Evolutionary conservation across 352 stramenopile species (phyloP), one percentile per base, ranked within the genome.

Genomic region (Paralagenidium karlingii): DNA sequence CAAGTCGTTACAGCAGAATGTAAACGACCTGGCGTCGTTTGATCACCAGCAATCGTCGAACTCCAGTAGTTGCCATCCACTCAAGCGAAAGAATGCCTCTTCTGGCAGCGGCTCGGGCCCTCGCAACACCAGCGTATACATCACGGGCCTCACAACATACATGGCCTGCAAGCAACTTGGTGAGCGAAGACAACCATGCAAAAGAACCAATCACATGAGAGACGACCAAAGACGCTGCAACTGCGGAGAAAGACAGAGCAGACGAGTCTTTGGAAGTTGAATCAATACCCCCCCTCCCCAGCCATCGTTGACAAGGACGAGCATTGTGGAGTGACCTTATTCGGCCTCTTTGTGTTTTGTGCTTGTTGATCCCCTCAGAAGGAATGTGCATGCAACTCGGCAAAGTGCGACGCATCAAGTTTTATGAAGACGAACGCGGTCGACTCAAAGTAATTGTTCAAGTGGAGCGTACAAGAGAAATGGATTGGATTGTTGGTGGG

Each of bases 401-500:
- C 41, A 87, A 85, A 52, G 78, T 91, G 44, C 68, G 74, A 10
- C 78, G 78, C 16, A 63, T 86, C 48, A 91, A 91, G 43, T 89
- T 91, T 40, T 91, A 91, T 64, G 75, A 86, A 38, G 63, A 87
- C 45, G 68, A 78, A 9, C 61, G 58, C 15, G 78, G 78, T 43
- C 65, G 75, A 19, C 61, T 91, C 13, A 88, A 91, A 48, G 65
- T 82, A 38, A 18, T 38, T 48, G 3, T 29, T 19, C n/a, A 5
- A 11, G 4, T 38, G 13, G 38, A 10, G 11, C 4, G 9, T n/a
- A 32, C 29, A 7, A n/a, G 13, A 22, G 21, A 9, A 11, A 24
- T 45, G 27, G 6, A 28, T 28, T 28, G 24, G 13, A 43, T 26
- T 27, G 1, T 36, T 28, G 15, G n/a, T n/a, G n/a, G n/a, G n/a